These are phyloP conservation scores for Neoscytalidium dimidiatum DNA, from an alignment of 2,329 filamentous ascomycete species.

Conservation along the genomic window DNA sequence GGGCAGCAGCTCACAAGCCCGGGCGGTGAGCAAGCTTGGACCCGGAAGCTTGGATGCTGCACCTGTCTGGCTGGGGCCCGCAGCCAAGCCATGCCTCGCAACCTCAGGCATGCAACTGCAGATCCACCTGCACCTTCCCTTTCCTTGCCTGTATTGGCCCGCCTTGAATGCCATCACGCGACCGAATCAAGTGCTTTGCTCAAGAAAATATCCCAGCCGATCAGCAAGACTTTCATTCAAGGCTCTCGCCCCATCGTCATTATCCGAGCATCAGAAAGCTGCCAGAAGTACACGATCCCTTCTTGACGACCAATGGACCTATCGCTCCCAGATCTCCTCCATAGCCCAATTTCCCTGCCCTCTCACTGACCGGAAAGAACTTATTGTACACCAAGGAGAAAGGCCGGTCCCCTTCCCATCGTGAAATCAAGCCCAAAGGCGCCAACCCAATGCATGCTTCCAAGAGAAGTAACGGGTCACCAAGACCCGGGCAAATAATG, in stretches of 20 bases:
- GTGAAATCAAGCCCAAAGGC: neutral
- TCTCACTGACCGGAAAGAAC: neutral
- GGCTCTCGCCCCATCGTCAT: neutral
- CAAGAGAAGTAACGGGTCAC: neutral
- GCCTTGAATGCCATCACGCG: neutral
- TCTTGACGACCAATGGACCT: neutral
- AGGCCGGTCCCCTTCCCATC: neutral
- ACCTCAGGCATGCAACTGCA: neutral
- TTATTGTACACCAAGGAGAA: conserved; percentile 11
- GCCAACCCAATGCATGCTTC: conserved; percentile 10
- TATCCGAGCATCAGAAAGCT: neutral
- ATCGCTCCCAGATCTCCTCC: neutral
- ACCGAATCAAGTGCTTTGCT: neutral
- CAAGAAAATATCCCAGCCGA: neutral
- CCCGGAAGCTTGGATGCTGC: neutral
- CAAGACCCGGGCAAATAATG: neutral
- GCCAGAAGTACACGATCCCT: neutral
- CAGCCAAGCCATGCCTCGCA: neutral
- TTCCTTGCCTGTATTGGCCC: neutral
- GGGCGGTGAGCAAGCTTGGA: conserved; percentile 7
- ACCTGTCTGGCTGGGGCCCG: neutral
- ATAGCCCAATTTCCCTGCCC: neutral
- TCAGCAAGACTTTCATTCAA: neutral
- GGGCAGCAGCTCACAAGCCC: neutral
- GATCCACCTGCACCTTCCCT: neutral